Conservation (phyloP, 164 flowering plant genomes). For the Akebia trifoliata region DNA sequence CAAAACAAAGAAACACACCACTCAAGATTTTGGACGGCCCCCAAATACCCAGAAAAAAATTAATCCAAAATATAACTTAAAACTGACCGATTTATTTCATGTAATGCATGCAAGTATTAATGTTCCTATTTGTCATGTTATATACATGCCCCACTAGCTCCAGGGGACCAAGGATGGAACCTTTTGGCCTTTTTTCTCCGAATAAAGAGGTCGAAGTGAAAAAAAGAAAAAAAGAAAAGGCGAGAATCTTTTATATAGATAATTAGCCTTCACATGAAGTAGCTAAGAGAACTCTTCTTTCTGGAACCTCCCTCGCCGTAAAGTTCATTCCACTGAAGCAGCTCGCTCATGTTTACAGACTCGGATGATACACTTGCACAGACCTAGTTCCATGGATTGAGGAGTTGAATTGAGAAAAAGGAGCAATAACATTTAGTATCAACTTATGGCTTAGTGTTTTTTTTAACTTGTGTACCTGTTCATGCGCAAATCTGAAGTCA, state of each 20-base stretch:
- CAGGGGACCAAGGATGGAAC: no score
- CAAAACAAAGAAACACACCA: no score
- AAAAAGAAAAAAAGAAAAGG: background rate
- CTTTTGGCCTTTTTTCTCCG: no score
- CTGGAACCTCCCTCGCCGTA: slow-evolving; percentile 95
- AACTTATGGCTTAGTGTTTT: background rate
- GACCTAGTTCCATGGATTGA: slow-evolving; percentile 38
- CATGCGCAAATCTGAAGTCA: slow-evolving; percentile 86
- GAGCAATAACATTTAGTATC: no score
- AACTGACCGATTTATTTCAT: no score
- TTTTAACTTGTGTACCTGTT: no score
- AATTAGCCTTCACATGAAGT: slow-evolving; percentile 66
- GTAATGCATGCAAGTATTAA: no score
- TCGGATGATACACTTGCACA: slow-evolving; percentile 97
- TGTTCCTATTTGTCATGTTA: background rate
- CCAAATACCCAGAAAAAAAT: background rate
- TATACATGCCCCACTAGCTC: background rate
- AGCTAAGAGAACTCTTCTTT: slow-evolving; percentile 69
- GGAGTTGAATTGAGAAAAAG: background rate
- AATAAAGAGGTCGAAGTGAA: no score
- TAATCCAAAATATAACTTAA: background rate
- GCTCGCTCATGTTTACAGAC: slow-evolving; percentile 80
- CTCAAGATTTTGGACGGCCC: no score
- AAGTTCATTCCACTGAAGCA: slow-evolving; percentile 85
- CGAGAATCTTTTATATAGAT: slow-evolving; percentile 11